Percentiles rank a stretch among this genome's conserved stretches.
Conservation (phyloP, 257 asterid genomes). For the Leptodermis oblonga region DNA sequence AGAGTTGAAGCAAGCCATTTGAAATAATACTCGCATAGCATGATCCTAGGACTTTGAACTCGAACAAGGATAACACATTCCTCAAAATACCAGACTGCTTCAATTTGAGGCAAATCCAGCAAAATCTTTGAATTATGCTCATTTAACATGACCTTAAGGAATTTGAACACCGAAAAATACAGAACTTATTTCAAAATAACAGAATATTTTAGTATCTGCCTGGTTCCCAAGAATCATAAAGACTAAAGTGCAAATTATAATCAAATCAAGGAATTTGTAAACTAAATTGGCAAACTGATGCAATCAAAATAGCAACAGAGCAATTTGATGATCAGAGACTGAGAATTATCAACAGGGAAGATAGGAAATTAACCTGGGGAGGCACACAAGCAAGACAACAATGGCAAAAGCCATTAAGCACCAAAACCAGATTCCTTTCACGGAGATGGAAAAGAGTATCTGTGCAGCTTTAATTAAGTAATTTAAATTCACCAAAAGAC, state of each 20-base stretch:
- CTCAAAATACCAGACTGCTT: background rate
- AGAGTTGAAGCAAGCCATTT: background rate
- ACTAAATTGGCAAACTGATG: background rate
- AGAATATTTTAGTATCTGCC: no score
- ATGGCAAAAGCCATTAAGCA: background rate
- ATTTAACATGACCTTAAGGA: background rate
- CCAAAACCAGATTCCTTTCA: no score
- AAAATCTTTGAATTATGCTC: background rate
- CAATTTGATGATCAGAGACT: background rate
- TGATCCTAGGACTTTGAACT: background rate
- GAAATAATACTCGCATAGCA: background rate
- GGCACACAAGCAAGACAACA: background rate
- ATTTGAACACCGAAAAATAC: no score
- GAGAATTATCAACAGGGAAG: background rate
- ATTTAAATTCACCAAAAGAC: no score
- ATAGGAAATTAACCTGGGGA: background rate
- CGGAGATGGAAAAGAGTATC: no score
- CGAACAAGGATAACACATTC: background rate
- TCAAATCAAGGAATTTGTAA: background rate
- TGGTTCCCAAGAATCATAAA: no score
- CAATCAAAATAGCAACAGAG: background rate
- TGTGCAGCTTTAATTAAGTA: no score
- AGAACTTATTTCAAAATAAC: background rate
- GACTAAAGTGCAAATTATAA: background rate
- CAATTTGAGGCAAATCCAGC: background rate